Evolutionary conservation across 108 stramenopile species (phyloP).

Genomic region (Epipyxis sp.): DNA sequence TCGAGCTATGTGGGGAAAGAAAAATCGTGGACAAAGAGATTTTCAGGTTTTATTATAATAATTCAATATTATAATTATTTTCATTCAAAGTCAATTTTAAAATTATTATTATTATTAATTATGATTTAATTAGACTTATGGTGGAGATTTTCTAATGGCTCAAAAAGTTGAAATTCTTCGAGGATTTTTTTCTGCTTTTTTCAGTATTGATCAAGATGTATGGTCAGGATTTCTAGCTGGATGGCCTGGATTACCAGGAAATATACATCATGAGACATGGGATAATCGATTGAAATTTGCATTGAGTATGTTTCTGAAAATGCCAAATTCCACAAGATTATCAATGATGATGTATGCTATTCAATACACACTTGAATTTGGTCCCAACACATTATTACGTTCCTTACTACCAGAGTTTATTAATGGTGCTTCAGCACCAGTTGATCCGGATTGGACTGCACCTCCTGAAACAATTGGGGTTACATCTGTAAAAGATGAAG

Average conservation of each 20-base stretch:
- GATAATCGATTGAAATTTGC: conserved; percentile 66
- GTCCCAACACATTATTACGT: conserved; percentile 2
- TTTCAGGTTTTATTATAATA: not conserved
- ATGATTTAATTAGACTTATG: too few species aligned
- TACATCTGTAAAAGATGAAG: not conserved
- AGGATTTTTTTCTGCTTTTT: conserved; percentile 8
- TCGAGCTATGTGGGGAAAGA: conserved; percentile 80
- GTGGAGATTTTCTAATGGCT: conserved; percentile 12
- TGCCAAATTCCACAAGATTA: conserved; percentile 68
- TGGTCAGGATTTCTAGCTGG: conserved; percentile 83
- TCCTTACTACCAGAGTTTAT: not conserved
- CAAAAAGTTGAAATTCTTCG: conserved; percentile 2
- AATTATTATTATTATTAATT: too few species aligned
- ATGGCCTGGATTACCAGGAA: conserved; percentile 85
- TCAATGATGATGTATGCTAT: conserved; percentile 44
- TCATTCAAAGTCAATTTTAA: too few species aligned
- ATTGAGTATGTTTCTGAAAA: conserved; percentile 68
- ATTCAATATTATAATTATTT: too few species aligned
- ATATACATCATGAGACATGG: conserved; percentile 84
- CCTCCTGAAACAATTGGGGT: not conserved
- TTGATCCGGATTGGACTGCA: not conserved
- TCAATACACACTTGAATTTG: conserved; percentile 2
- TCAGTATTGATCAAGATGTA: not conserved
- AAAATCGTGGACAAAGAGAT: conserved; percentile 12
- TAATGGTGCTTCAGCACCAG: not conserved